Evolutionary conservation across 1,284 basidiomycete species (phyloP).

Genomic region (Irpex sp.): DNA sequence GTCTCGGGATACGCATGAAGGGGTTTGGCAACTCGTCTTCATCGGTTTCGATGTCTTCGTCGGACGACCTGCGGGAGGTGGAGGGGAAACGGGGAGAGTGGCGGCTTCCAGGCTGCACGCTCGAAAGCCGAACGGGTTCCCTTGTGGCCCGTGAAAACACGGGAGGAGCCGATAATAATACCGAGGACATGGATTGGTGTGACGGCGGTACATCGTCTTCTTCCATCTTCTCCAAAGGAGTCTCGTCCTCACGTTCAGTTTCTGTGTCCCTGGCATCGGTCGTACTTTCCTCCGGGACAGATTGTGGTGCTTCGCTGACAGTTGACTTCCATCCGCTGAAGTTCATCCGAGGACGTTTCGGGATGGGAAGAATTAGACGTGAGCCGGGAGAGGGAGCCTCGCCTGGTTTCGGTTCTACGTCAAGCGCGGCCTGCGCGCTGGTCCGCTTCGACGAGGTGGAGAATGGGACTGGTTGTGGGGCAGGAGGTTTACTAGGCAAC

Average conservation of each 20-base stretch:
- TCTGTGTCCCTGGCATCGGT: constrained; percentile 7
- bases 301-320: constrained; percentile 9
- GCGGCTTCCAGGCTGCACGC: not conserved
- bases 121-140: not conserved
- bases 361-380: constrained; percentile 17
- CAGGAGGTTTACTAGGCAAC: not conserved
- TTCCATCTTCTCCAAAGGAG: not conserved
- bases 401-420: constrained; percentile 6
- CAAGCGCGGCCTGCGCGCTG: constrained; percentile 20
- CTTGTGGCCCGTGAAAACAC: not conserved
- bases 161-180: not conserved
- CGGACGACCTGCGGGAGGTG: not conserved
- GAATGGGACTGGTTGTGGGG: not conserved
- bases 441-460: constrained; percentile 19
- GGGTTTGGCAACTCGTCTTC: not conserved
- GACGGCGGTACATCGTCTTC: not conserved
- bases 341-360: constrained; percentile 24
- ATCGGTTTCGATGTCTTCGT: not conserved
- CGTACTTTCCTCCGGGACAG: not conserved
- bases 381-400: not conserved
- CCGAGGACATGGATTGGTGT: not conserved
- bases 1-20: not conserved
- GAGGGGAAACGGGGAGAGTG: not conserved
- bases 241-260: constrained; percentile 5
- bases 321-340: constrained; percentile 13